These are phyloP conservation scores for Saccharomyces hybrid DNA, from an alignment of 1,139 yeast species.

Conservation along the genomic window DNA sequence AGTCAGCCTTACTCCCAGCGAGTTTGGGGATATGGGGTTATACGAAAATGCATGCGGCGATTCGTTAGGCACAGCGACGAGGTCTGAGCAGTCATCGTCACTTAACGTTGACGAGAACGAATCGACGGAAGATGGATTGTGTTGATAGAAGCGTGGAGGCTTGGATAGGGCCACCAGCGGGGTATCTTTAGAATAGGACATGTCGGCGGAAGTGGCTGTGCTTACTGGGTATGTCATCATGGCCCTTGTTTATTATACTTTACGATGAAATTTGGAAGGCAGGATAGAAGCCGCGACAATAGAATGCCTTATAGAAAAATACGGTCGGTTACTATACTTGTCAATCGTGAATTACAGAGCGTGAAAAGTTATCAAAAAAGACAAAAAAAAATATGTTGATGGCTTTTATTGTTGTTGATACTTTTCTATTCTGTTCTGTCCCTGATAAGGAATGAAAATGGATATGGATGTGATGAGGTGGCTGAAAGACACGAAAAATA, in stretches of 20 bases:
- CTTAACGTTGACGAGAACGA: conserved; percentile 7
- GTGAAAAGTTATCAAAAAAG: not conserved
- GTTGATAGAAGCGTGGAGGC: not conserved
- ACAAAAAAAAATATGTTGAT: not conserved
- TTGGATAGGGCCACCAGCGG: not conserved
- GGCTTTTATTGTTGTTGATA: not conserved
- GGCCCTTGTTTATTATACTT: not conserved
- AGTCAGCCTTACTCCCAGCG: conserved; percentile 64
- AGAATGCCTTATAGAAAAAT: not conserved
- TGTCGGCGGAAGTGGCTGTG: not conserved
- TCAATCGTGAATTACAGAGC: not conserved
- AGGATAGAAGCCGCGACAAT: not conserved
- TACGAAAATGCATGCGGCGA: conserved; percentile 80
- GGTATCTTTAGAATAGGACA: not conserved
- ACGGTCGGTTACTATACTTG: not conserved
- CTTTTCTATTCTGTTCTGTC: not conserved
- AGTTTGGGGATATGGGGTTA: conserved; percentile 73
- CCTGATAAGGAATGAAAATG: not conserved
- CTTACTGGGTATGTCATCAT: not conserved
- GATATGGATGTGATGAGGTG: not conserved
- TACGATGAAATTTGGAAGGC: not conserved
- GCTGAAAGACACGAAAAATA: not conserved
- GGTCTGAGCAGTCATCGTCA: conserved; percentile 28
- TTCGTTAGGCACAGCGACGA: conserved; percentile 60
- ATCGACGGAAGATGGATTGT: not conserved